A percentile compares a stretch with the other conserved stretches of the same genome.
Evolutionary conservation across 2,329 filamentous ascomycete species (phyloP).

Genomic region (Lachnum nothofagi): DNA sequence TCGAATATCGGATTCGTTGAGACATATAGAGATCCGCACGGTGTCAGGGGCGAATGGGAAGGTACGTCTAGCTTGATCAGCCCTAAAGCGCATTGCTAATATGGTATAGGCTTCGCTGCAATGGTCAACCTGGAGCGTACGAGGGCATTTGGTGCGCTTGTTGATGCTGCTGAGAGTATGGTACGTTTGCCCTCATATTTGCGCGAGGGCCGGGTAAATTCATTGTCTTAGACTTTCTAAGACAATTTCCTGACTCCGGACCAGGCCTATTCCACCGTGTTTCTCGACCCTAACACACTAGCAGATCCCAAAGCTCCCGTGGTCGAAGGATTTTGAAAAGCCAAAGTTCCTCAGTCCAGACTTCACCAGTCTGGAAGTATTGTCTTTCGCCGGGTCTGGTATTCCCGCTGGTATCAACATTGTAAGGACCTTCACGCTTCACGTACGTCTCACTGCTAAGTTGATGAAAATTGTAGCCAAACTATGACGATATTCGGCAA

Average conservation of each 20-base stretch:
- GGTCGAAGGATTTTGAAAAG: slow-evolving; percentile 86
- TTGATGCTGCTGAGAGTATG: slow-evolving; percentile 71
- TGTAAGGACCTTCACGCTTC: slow-evolving; percentile 15
- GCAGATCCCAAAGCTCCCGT: slow-evolving; percentile 77
- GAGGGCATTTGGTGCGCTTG: slow-evolving; percentile 77
- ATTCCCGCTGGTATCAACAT: slow-evolving; percentile 67
- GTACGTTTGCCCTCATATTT: too few species aligned
- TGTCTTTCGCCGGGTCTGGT: slow-evolving; percentile 66
- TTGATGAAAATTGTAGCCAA: slow-evolving; percentile 42
- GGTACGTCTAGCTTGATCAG: slow-evolving; percentile 38
- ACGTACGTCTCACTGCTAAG: slow-evolving; percentile 31
- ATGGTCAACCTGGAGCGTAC: slow-evolving; percentile 89
- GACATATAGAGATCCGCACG: slow-evolving; percentile 77
- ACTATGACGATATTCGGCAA: slow-evolving; percentile 74
- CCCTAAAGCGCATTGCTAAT: neutral
- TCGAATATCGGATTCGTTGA: slow-evolving; percentile 79
- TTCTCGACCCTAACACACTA: too few species aligned
- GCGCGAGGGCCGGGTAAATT: too few species aligned
- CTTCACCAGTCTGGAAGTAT: slow-evolving; percentile 88
- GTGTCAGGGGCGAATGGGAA: slow-evolving; percentile 78
- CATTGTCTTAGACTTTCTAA: too few species aligned
- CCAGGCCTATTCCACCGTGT: too few species aligned
- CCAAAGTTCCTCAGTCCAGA: slow-evolving; percentile 93
- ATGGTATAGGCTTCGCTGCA: slow-evolving; percentile 54
- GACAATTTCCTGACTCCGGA: too few species aligned